Base-by-base conservation (phyloP, 371 early-diverging fungal genomes). In the Actinomortierella wolfii region DNA sequence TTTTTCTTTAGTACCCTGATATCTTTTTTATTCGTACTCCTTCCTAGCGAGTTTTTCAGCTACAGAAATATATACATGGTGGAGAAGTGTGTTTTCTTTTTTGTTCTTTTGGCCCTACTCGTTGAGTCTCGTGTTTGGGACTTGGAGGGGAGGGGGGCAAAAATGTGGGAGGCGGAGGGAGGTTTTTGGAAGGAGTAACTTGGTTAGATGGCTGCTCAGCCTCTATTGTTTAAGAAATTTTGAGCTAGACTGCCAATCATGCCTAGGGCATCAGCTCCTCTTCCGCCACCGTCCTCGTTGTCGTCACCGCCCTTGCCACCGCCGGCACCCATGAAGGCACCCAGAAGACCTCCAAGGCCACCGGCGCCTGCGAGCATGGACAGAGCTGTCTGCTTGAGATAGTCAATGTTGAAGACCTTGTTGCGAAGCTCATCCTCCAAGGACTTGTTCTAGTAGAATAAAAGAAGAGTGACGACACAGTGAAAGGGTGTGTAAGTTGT, bases 341-440 rank as follows among this genome's bases (percentile, higher is more conserved):
- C 59, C 29, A 68, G 26, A 34, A 52, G 47, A 28, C 57, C 48
- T 14, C 59, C 68, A 3, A 65, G 17, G 25, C 59, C 59, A 4
- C 56, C 59, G 21, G 40, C 57, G 17, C 68, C 68, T n/a, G 68
- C 55, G 46, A 68, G n/a, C 56, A 62, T 54, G 17, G 25, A 1
- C 23, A 68, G 18, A 15, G 47, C 62, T 2, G 18, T 58, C 5
- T 47, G 2, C 49, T 68, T 62, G 56, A 68, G 57, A 43, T 68
- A 68, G 2, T 68, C 68, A 23, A 52, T 14, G 4, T 58, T 58
- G 59, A 62, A 62, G 52, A 62, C 57, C 55, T 73, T 73, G 48
- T 28, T 66, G 48, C 73, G 73, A 47, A 73, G 67, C 49, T 73
- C 63, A 9, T 29, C 52, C 52, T 73, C 73, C 39, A 73, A 46